Evolutionary conservation across 495 filamentous ascomycete species (phyloP).

Genomic region (Xylaria longipes): DNA sequence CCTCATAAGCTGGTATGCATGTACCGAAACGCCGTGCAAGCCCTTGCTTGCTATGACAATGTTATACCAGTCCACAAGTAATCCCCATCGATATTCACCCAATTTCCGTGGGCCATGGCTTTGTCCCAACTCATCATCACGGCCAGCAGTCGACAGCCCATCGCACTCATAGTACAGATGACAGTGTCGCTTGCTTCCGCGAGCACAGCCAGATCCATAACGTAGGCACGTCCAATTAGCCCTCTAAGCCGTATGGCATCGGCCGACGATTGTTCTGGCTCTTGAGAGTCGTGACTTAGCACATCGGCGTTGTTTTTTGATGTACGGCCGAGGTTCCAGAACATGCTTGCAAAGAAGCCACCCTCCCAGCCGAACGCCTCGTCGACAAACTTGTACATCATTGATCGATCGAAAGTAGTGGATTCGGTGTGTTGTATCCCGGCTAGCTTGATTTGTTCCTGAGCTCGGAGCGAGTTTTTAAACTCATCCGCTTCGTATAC

Average conservation of each 20-base stretch:
- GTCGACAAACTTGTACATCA: slow-evolving; percentile 65
- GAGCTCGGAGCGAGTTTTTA: slow-evolving; percentile 56
- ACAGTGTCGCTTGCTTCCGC: slow-evolving; percentile 64
- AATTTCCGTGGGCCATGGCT: slow-evolving; percentile 60
- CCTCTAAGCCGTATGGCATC: slow-evolving; percentile 64
- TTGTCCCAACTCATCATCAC: slow-evolving; percentile 83
- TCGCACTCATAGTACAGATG: slow-evolving; percentile 70
- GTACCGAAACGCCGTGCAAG: slow-evolving; percentile 14
- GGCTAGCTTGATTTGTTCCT: slow-evolving; percentile 70
- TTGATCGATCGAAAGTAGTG: slow-evolving; percentile 38
- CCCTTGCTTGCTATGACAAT: slow-evolving; percentile 23
- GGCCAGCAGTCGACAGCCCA: slow-evolving; percentile 70
- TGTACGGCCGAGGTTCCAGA: slow-evolving; percentile 66
- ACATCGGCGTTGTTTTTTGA: slow-evolving; percentile 39
- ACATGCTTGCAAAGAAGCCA: slow-evolving; percentile 73
- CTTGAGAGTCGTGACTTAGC: slow-evolving; percentile 22
- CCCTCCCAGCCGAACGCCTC: slow-evolving; percentile 77
- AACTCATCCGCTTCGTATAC: slow-evolving; percentile 67
- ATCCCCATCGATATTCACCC: slow-evolving; percentile 77
- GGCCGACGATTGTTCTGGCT: slow-evolving; percentile 46
- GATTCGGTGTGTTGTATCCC: slow-evolving; percentile 57
- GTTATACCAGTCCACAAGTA: slow-evolving; percentile 60
- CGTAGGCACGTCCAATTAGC: slow-evolving; percentile 71
- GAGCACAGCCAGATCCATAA: slow-evolving; percentile 73
- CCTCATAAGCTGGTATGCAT: background rate